Base-by-base conservation (phyloP, 164 flowering plant species). In the Vitis labrusca region DNA sequence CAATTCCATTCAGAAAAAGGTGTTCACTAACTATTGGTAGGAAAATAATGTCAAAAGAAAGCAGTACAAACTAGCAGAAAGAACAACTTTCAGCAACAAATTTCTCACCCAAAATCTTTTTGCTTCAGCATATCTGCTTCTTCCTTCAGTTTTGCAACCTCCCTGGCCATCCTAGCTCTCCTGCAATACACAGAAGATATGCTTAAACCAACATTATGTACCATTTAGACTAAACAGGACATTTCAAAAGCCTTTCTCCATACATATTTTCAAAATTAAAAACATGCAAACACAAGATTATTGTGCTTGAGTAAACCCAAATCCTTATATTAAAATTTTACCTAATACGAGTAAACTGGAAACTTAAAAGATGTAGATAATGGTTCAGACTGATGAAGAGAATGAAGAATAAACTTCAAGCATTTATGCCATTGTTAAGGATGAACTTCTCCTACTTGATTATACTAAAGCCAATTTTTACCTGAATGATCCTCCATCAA, bases 91-190 rank as follows among this genome's bases (percentile, higher is more conserved):
- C 44, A 23, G 8, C 12, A 53, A 37, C 44, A 53, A 58, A 63
- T 7, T 2, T 12, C 48, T 71, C 59, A 90, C 97, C 93, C 84
- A 37, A 79, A 64, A 29, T 73, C 73, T 29, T 81, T 77, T 63
- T 75, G 83, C 76, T 73, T 85, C 9, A 78, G 69, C 68, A 79
- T 59, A 17, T 80, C 80, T 47, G 86, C 80, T 80, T 94, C 94
- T 81, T 92, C 93, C 83, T 88, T 92, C 62, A 94, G 76, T 76
- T 63, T 86, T 61, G 92, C 82, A 32, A 89, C 72, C 76, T 94
- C 98, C 56, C 85, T 84, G 47, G 97, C 97, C 94, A 91, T 89
- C 72, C 77, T 82, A 73, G 87, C 80, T 79, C 87, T 82, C 85
- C 87, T 84, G 16, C 2, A 13, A 7, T 11, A 8, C 0, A n/a